A percentile compares a stretch with the other conserved stretches of the same genome.
phyloP scores from a whole-genome alignment of 1,139 yeast species.

The Candida anutae region DNA sequence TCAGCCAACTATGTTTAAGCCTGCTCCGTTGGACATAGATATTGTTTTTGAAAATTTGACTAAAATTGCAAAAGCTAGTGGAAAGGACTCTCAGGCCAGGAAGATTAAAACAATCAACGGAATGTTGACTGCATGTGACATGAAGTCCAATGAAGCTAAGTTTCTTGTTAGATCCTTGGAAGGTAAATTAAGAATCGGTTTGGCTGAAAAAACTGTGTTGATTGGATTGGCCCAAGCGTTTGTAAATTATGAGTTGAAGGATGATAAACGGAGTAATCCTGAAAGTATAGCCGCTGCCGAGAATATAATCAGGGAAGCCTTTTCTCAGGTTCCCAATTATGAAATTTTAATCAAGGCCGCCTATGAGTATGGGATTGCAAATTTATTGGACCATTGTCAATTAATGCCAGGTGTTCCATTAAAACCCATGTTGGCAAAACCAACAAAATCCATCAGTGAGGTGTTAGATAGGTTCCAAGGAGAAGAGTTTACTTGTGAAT shows the following conservation, averaged over 20 bases:
- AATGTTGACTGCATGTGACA: constrained; percentile 79
- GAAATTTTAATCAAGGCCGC: constrained; percentile 65
- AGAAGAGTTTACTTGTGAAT: constrained; percentile 85
- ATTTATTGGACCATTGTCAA: constrained; percentile 60
- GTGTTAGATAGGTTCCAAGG: constrained; percentile 83
- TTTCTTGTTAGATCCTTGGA: constrained; percentile 83
- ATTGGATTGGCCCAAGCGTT: constrained; percentile 81
- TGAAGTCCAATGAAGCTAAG: constrained; percentile 70
- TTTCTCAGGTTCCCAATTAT: constrained; percentile 87
- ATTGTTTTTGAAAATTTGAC: constrained; percentile 68
- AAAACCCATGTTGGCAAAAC: constrained; percentile 97
- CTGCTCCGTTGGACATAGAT: constrained; percentile 67
- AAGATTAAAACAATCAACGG: constrained; percentile 75
- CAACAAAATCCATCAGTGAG: constrained; percentile 87
- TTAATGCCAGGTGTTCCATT: constrained; percentile 90
- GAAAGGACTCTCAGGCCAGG: constrained; percentile 74
- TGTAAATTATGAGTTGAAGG: constrained; percentile 44
- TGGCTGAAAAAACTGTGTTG: constrained; percentile 88
- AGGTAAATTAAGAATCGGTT: constrained; percentile 86
- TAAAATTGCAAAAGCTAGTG: constrained; percentile 71
- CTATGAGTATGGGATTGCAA: constrained; percentile 56
- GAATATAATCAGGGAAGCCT: constrained; percentile 74
- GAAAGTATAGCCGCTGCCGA: constrained; percentile 55
- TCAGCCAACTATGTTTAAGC: constrained; percentile 92
- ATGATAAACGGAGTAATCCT: constrained; percentile 20